These are phyloP conservation scores for Saturnispora halmiae DNA, from an alignment of 805 yeast genomes.

Conservation along the genomic window DNA sequence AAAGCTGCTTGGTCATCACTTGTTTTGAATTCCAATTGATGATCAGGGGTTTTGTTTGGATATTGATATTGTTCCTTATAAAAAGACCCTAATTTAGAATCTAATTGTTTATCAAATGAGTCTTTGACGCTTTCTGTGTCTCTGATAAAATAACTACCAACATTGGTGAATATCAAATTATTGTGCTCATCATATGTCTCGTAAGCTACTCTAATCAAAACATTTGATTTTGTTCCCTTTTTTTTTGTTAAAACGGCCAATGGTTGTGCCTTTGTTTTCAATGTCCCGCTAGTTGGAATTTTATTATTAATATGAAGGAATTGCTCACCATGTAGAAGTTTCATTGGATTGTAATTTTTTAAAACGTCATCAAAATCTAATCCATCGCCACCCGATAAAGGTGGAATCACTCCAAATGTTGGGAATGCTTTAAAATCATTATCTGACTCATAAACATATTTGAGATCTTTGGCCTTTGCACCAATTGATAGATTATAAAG, in stretches of 20 bases:
- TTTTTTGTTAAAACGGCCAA: conserved; percentile 68
- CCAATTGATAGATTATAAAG: conserved; percentile 88
- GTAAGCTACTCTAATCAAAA: conserved; percentile 64
- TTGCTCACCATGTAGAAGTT: conserved; percentile 92
- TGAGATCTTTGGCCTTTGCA: conserved; percentile 65
- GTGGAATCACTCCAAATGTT: conserved; percentile 83
- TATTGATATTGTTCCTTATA: conserved; percentile 56
- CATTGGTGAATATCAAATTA: conserved; percentile 67
- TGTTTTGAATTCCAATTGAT: conserved; percentile 48
- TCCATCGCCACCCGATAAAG: conserved; percentile 53
- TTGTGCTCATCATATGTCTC: conserved; percentile 58
- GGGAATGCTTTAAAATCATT: conserved; percentile 79
- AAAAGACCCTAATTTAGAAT: conserved; percentile 33
- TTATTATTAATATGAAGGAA: conserved; percentile 72
- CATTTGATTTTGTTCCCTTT: conserved; percentile 52
- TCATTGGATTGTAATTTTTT: conserved; percentile 80
- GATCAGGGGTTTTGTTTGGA: conserved; percentile 51
- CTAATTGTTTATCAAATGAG: conserved; percentile 37
- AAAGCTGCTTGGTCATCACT: conserved; percentile 72
- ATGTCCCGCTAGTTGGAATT: conserved; percentile 59
- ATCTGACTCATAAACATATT: conserved; percentile 71
- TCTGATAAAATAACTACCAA: conserved; percentile 77
- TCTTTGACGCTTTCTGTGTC: conserved; percentile 51
- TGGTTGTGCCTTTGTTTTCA: conserved; percentile 56
- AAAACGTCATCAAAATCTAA: conserved; percentile 52